Percentiles rank a stretch among this genome's conserved stretches.
Conservation (phyloP, 768 basidiomycete species). For the Suillus brevipes region DNA sequence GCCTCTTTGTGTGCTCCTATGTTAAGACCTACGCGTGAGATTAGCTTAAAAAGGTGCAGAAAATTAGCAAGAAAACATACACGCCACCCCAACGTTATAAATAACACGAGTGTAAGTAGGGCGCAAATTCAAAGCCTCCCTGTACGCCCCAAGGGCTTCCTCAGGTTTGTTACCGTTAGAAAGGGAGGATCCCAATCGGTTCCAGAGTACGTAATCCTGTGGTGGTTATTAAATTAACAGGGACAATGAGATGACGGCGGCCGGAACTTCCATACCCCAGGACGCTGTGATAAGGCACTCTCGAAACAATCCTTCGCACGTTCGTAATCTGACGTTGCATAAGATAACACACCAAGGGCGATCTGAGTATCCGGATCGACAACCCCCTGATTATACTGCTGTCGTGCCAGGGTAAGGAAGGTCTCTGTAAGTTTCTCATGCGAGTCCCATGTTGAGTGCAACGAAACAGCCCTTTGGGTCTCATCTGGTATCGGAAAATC, state of each 20-base stretch:
- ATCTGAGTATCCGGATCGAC: slow-evolving; percentile 92
- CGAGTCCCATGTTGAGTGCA: slow-evolving; percentile 76
- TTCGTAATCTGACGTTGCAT: slow-evolving; percentile 83
- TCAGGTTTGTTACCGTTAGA: slow-evolving; percentile 95
- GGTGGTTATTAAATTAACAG: not conserved
- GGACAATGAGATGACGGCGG: not conserved
- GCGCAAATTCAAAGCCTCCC: slow-evolving; percentile 83
- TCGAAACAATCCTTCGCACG: slow-evolving; percentile 94
- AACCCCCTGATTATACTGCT: slow-evolving; percentile 71
- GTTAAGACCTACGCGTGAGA: slow-evolving; percentile 69
- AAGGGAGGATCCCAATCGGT: slow-evolving; percentile 88
- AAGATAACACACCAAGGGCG: slow-evolving; percentile 90
- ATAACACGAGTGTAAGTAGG: slow-evolving; percentile 97
- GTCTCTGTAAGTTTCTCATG: slow-evolving; percentile 77
- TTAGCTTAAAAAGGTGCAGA: slow-evolving; percentile 6
- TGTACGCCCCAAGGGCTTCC: slow-evolving; percentile 87
- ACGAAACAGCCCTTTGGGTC: slow-evolving; percentile 51
- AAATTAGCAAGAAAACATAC: slow-evolving; percentile 48
- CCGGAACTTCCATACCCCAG: slow-evolving; percentile 49
- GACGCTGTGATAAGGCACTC: slow-evolving; percentile 76
- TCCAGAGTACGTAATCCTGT: slow-evolving; percentile 94
- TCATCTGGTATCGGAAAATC: slow-evolving; percentile 54
- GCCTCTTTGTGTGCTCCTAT: slow-evolving; percentile 95
- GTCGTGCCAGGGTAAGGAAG: slow-evolving; percentile 80
- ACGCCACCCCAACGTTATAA: slow-evolving; percentile 97